Evolutionary conservation across 495 filamentous ascomycete genomes (phyloP).

Genomic region (Penicillium lagena): DNA sequence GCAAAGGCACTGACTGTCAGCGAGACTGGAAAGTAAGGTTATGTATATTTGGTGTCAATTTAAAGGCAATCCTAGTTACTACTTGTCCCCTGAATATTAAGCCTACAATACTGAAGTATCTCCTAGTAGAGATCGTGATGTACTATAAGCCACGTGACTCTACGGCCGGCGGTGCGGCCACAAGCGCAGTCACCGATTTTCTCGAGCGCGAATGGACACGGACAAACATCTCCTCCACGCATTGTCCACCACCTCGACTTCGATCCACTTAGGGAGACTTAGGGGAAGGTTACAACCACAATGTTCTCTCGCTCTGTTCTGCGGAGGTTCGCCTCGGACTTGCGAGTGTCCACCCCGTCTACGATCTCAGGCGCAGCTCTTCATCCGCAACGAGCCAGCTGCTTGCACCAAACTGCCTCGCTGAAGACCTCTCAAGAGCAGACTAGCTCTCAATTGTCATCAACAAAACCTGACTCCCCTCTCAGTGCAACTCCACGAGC

Average conservation of each 20-base stretch:
- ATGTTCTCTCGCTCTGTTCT: conserved; percentile 41
- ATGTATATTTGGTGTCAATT: too few species aligned
- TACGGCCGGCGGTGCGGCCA: conserved; percentile 22
- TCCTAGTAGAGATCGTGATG: not conserved
- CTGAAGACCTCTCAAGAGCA: conserved; percentile 15
- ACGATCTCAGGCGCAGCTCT: conserved; percentile 31
- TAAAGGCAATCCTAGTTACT: not conserved
- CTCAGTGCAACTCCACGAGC: conserved; percentile 23
- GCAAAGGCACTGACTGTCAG: too few species aligned
- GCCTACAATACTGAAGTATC: too few species aligned
- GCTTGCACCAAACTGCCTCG: conserved; percentile 17
- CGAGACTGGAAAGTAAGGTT: too few species aligned
- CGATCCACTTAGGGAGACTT: conserved; percentile 2
- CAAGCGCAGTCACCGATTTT: conserved; percentile 24
- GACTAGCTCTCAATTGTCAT: conserved; percentile 12
- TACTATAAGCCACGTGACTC: conserved; percentile 14
- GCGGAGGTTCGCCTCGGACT: conserved; percentile 26
- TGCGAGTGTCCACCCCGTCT: conserved; percentile 24
- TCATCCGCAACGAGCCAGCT: conserved; percentile 28
- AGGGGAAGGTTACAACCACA: conserved; percentile 6
- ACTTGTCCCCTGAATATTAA: not conserved
- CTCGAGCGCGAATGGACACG: conserved; percentile 17
- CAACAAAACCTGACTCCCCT: conserved; percentile 21
- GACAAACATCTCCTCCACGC: conserved; percentile 5
- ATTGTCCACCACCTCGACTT: conserved; percentile 9